A percentile compares a stretch with the other conserved stretches of the same genome.
phyloP scores from a whole-genome alignment of 1,284 basidiomycete genomes.

The Pseudozyma tsukubaensis region DNA sequence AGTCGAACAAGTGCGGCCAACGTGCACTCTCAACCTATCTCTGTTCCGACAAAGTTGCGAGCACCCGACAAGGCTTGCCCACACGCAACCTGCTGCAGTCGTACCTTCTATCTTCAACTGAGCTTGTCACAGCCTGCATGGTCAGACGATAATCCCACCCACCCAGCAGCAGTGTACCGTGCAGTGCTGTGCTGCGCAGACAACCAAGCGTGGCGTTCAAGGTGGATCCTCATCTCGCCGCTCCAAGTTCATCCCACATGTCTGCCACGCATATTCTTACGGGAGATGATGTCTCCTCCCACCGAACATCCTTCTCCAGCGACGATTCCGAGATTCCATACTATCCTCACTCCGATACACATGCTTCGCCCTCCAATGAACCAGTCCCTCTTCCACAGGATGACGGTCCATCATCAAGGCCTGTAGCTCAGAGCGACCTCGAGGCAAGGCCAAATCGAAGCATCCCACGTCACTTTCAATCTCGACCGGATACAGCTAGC shows the following conservation, averaged over 20 bases:
- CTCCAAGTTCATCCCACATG: conserved; percentile 11
- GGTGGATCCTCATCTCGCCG: conserved; percentile 18
- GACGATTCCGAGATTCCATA: conserved; percentile 40
- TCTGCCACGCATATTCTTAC: conserved; percentile 21
- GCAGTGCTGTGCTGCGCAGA: no score
- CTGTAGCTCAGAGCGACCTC: conserved; percentile 10
- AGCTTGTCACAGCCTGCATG: no score
- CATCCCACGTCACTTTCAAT: conserved; percentile 6
- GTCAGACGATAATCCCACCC: no score
- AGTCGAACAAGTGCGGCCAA: no score
- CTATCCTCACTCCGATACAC: conserved; percentile 20
- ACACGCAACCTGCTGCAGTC: no score
- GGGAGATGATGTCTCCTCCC: conserved; percentile 14
- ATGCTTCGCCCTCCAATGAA: conserved; percentile 15
- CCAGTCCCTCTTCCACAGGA: conserved; percentile 8
- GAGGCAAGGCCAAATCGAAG: conserved; percentile 3
- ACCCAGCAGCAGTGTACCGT: no score
- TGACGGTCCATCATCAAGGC: conserved; percentile 5
- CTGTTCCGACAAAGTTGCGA: no score
- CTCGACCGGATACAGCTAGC: conserved; percentile 27
- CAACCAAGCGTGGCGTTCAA: no score
- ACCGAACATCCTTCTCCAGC: conserved; percentile 28
- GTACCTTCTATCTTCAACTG: no score
- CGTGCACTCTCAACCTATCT: no score
- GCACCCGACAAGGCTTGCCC: no score